Conservation (phyloP, 2,329 filamentous ascomycete species). For the Didymosphaeria variabile region DNA sequence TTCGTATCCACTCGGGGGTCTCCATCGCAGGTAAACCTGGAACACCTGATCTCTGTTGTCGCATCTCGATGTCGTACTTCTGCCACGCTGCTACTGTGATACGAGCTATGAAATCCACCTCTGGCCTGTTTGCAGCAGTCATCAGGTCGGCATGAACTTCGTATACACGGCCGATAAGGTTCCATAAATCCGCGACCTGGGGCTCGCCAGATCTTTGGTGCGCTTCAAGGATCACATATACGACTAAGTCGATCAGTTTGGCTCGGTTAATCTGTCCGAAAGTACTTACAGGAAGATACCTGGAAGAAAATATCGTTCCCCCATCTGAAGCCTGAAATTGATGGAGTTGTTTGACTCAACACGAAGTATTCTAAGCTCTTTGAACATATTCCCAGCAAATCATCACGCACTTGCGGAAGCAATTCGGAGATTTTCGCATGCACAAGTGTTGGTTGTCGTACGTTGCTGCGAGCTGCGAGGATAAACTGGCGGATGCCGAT, state of each 20-base stretch:
- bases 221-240: not conserved
- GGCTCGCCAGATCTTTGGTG: not conserved
- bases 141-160: not conserved
- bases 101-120: not conserved
- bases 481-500: not conserved
- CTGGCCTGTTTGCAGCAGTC: not conserved
- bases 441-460: not conserved
- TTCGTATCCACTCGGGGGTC: not conserved
- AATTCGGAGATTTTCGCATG: not conserved
- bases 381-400: not conserved
- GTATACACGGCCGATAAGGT: not conserved
- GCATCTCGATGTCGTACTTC: not conserved
- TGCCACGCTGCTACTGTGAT: constrained; percentile 1
- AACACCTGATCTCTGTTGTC: not conserved
- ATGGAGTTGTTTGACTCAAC: not conserved
- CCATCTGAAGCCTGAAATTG: not conserved
- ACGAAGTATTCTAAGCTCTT: not conserved
- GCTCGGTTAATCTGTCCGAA: not conserved
- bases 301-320: not conserved
- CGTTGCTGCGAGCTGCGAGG: not conserved
- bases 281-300: not conserved
- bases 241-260: not conserved
- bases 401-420: not conserved
- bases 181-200: not conserved
- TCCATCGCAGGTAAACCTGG: not conserved